Base-by-base conservation (phyloP, 768 basidiomycete species). In the Boletellus ananas region DNA sequence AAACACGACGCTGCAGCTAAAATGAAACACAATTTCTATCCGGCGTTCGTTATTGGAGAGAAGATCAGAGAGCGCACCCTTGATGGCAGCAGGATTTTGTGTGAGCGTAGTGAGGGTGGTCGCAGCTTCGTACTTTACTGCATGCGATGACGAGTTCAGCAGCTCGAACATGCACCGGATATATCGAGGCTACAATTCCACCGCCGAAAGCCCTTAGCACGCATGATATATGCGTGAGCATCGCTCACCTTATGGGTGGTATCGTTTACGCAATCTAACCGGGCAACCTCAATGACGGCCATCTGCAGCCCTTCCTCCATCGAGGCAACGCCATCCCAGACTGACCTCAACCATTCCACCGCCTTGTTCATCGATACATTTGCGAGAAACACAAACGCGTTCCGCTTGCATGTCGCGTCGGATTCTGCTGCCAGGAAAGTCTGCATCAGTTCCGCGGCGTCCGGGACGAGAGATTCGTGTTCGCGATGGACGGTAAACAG, bases 41-140 rank as follows among this genome's bases (percentile, higher is more conserved):
- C 17, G 39, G 46, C n/a, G 47, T 47, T 21, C 10, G 27, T 21
- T 9, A 4, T 10, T 11, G 34, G 29, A 37, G 34, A 34, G 3
- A 3, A 33, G 36, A 37, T 14, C 4, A 33, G 34, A 34, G 23
- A 21, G 46, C 70, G 20, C 33, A 91, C 93, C 93, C 78, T 97
- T 98, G 53, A 98, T 82, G 9, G 96, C 96, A 17, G 93, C 90
- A 13, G 94, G 86, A 68, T 95, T 95, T 70, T 95, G 92, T 0
- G 95, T 97, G 31, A 98, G 77, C 3, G 88, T 84, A 1, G 96
- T 98, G 36, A 98, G 78, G 3, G 92, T 95, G 4, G 88, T 93
- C 2, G 96, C 95, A 18, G 95, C 95, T 64, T 98, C 96, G 62
- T 98, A 98, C 67, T 95, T 96, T 52, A 97, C 95, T 5, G 92